phyloP scores from a whole-genome alignment of 345 rosid species.

The Eucalyptus shirleyi region DNA sequence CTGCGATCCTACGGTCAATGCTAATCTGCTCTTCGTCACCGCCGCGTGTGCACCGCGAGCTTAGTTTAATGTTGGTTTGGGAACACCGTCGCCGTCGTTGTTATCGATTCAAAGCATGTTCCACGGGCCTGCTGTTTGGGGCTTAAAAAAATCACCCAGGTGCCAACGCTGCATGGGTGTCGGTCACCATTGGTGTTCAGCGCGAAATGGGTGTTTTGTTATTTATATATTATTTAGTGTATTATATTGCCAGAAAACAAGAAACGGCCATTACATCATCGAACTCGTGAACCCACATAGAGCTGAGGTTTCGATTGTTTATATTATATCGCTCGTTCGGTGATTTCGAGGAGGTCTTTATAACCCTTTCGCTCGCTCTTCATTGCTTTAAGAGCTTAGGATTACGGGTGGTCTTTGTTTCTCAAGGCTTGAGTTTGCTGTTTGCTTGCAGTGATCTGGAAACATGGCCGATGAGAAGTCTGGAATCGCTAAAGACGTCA shows the following conservation, averaged over 20 bases:
- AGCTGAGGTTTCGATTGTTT: background rate
- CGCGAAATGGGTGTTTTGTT: background rate
- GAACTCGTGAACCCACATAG: background rate
- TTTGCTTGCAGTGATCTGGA: conserved; percentile 7
- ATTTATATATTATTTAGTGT: background rate
- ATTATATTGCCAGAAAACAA: background rate
- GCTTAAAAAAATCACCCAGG: background rate
- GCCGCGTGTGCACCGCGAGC: background rate
- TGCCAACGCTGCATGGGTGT: background rate
- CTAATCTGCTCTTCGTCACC: background rate
- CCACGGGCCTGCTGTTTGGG: background rate
- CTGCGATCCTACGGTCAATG: background rate
- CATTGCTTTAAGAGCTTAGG: background rate
- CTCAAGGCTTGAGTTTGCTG: background rate
- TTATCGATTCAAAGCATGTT: background rate
- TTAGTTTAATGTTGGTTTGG: background rate
- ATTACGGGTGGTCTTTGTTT: background rate
- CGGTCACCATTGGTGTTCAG: background rate
- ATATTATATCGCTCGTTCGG: background rate
- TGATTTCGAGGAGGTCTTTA: background rate
- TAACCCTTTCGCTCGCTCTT: background rate
- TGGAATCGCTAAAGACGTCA: conserved; percentile 71
- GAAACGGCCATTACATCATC: background rate
- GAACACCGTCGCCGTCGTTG: background rate
- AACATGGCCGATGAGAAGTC: conserved; percentile 33